phyloP scores from a whole-genome alignment of 2,329 filamentous ascomycete genomes.

The Gaeumannomyces sp. region DNA sequence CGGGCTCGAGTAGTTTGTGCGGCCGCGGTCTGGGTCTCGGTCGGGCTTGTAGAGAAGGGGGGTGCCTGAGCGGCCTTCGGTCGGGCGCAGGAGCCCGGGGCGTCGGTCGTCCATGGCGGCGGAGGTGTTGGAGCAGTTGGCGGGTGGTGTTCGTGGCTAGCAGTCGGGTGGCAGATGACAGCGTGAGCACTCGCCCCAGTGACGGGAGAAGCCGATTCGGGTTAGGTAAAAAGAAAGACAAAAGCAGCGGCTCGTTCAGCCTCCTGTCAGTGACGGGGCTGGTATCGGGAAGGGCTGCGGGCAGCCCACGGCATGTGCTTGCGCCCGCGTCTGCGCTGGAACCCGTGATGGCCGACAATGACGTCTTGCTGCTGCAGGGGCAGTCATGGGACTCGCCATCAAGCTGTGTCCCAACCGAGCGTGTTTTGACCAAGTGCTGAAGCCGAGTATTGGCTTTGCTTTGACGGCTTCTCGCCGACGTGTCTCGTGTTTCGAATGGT shows the following conservation, averaged over 20 bases:
- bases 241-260: neutral
- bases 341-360: constrained; percentile 1
- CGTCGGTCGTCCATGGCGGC: constrained; percentile 6
- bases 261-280: neutral
- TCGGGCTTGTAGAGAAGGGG: constrained; percentile 9
- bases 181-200: neutral
- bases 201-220: neutral
- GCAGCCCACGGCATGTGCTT: neutral
- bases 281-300: neutral
- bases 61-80: constrained; percentile 6
- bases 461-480: too few species aligned
- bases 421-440: too few species aligned
- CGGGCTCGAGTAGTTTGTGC: constrained; percentile 10
- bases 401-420: neutral
- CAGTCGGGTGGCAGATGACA: too few species aligned
- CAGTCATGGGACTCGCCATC: constrained; percentile 1
- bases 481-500: too few species aligned
- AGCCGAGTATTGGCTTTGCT: neutral
- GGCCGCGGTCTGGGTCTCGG: constrained; percentile 11
- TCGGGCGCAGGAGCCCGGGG: constrained; percentile 5
- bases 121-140: too few species aligned
- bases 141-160: neutral
- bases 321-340: neutral
- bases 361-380: constrained; percentile 1
- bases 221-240: neutral